phyloP scores from a whole-genome alignment of 495 filamentous ascomycete species.

The Lasiosphaeria miniovina region DNA sequence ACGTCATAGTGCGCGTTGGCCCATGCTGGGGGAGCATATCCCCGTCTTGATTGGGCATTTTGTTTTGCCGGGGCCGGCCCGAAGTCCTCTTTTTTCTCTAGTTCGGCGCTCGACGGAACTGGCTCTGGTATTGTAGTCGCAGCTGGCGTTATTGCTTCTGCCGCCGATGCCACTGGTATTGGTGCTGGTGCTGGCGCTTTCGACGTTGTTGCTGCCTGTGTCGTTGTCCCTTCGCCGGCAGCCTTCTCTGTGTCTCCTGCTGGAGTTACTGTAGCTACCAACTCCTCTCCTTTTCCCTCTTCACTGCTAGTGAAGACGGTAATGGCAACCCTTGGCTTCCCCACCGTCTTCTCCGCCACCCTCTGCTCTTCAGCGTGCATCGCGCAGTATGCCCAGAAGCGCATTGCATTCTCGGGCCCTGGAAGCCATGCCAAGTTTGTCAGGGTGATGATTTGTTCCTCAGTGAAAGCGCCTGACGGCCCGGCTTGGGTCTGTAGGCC shows the following conservation, averaged over 20 bases:
- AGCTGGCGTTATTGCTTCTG: too few relatives aligned
- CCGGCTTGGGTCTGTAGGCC: slow-evolving; percentile 20
- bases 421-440: slow-evolving; percentile 49
- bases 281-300: not conserved
- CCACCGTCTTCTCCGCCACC: slow-evolving; percentile 4
- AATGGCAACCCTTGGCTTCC: slow-evolving; percentile 35
- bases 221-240: not conserved
- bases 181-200: not conserved
- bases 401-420: slow-evolving; percentile 45
- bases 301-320: slow-evolving; percentile 42
- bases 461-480: slow-evolving; percentile 17
- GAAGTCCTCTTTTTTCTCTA: not conserved
- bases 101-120: not conserved
- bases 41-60: slow-evolving; percentile 4
- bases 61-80: not conserved
- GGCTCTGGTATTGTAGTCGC: too few relatives aligned
- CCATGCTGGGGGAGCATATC: slow-evolving; percentile 47
- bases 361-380: slow-evolving; percentile 24
- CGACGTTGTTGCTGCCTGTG: not conserved
- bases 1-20: slow-evolving; percentile 40
- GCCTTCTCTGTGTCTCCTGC: not conserved
- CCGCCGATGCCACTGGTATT: too few relatives aligned
- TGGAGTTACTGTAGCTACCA: not conserved
- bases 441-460: slow-evolving; percentile 44
- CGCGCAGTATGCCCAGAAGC: slow-evolving; percentile 44